phyloP scores from a whole-genome alignment of 2,329 filamentous ascomycete species.

The Xylariaceae sp. region DNA sequence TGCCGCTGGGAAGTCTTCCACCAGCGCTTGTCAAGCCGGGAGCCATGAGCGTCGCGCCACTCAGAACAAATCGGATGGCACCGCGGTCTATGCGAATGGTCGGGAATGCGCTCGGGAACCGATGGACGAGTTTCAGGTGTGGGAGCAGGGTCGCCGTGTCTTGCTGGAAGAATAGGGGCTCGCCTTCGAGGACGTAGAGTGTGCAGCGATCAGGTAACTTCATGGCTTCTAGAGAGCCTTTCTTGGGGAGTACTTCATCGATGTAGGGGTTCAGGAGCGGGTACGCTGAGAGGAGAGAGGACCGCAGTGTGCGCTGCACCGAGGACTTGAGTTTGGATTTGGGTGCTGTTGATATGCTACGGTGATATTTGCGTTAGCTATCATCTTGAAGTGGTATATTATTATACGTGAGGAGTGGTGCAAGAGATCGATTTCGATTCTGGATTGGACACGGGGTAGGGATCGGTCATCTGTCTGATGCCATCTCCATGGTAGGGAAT shows the following conservation, averaged over 20 bases:
- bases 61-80: constrained; percentile 93
- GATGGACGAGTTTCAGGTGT: constrained; percentile 85
- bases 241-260: constrained; percentile 94
- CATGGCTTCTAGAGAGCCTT: constrained; percentile 82
- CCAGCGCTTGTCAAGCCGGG: constrained; percentile 85
- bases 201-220: constrained; percentile 90
- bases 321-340: constrained; percentile 98
- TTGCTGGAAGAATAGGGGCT: constrained; percentile 90
- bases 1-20: constrained; percentile 66
- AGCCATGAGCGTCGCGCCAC: constrained; percentile 92
- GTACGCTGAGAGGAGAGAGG: constrained; percentile 79
- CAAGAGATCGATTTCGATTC: background rate
- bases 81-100: constrained; percentile 89
- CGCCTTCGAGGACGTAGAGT: constrained; percentile 77
- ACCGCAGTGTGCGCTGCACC: constrained; percentile 81
- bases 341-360: constrained; percentile 69
- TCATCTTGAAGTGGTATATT: background rate
- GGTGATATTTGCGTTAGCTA: background rate
- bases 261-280: constrained; percentile 83
- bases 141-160: constrained; percentile 74
- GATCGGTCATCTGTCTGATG: background rate
- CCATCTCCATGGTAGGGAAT: background rate
- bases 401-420: background rate
- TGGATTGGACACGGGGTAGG: constrained; percentile 7
- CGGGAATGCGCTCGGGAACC: constrained; percentile 81